phyloP scores from a whole-genome alignment of 2,329 filamentous ascomycete genomes.

The Sporothrix pallida region DNA sequence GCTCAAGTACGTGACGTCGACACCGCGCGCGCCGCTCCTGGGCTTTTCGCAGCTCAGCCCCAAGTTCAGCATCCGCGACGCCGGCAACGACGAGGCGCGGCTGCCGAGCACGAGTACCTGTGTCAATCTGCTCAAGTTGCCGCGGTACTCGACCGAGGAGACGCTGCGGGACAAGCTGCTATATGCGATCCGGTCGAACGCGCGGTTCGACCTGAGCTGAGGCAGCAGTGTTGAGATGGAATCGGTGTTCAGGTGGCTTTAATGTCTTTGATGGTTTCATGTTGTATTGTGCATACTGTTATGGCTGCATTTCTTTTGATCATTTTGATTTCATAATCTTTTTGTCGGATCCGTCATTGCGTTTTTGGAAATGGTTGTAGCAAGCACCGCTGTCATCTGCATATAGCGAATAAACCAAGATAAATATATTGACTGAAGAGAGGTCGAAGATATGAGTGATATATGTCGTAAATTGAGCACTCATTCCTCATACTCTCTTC shows the following conservation, averaged over 20 bases:
- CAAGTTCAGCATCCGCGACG: constrained; percentile 87
- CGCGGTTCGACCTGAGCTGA: constrained; percentile 84
- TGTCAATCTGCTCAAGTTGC: constrained; percentile 91
- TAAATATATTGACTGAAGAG: background rate
- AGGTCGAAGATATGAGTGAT: background rate
- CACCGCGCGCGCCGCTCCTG: constrained; percentile 84
- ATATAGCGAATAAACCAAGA: background rate
- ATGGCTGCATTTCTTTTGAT: background rate
- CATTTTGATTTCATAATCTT: background rate
- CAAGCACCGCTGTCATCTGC: background rate
- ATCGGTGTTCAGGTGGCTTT: background rate
- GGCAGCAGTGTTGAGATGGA: too few species aligned
- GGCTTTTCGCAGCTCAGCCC: constrained; percentile 88
- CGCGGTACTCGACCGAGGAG: constrained; percentile 72
- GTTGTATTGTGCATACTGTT: background rate
- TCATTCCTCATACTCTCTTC: too few species aligned
- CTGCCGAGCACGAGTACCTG: constrained; percentile 95
- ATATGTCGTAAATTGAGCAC: background rate
- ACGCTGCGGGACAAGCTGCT: constrained; percentile 79
- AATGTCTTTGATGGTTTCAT: background rate
- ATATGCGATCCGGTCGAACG: constrained; percentile 87
- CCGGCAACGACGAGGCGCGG: constrained; percentile 73
- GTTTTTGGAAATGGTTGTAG: background rate
- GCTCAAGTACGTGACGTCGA: constrained; percentile 94
- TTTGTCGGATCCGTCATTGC: background rate